Percentiles rank a stretch among this genome's conserved stretches.
Conservation (phyloP, 257 asterid genomes). For the Solanum paucissectum region DNA sequence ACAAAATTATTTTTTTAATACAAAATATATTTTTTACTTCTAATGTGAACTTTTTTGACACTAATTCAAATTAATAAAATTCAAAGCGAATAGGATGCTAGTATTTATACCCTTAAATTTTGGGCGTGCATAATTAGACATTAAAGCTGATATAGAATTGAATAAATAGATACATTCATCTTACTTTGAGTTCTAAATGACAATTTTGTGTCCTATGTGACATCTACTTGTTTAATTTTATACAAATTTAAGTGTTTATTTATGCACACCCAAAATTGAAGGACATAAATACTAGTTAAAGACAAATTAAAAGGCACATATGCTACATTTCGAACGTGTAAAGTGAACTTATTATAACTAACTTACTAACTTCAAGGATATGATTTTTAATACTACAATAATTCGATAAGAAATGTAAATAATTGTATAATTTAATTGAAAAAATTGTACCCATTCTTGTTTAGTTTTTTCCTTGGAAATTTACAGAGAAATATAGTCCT, state of each 20-base stretch:
- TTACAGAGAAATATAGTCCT: neutral
- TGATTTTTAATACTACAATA: neutral
- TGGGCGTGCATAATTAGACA: neutral
- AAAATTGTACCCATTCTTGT: neutral
- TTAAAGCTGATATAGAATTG: too few species aligned
- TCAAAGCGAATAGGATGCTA: neutral
- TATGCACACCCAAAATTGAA: rapidly evolving
- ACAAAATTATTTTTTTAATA: too few species aligned
- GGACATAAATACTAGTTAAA: too few species aligned
- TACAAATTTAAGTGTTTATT: too few species aligned
- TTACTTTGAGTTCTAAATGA: neutral
- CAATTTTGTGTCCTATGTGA: too few species aligned
- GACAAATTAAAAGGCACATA: too few species aligned
- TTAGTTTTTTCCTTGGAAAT: neutral
- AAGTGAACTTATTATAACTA: neutral
- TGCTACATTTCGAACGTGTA: neutral
- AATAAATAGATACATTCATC: rapidly evolving
- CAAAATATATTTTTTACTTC: neutral
- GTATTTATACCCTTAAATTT: neutral
- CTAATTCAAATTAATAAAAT: neutral
- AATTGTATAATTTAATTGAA: neutral
- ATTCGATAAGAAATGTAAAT: neutral
- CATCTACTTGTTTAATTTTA: rapidly evolving
- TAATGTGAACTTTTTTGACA: neutral
- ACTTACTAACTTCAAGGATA: neutral